These are phyloP conservation scores for Coelastrella sp. DNA, from an alignment of 139 green algal genomes.

Conservation along the genomic window DNA sequence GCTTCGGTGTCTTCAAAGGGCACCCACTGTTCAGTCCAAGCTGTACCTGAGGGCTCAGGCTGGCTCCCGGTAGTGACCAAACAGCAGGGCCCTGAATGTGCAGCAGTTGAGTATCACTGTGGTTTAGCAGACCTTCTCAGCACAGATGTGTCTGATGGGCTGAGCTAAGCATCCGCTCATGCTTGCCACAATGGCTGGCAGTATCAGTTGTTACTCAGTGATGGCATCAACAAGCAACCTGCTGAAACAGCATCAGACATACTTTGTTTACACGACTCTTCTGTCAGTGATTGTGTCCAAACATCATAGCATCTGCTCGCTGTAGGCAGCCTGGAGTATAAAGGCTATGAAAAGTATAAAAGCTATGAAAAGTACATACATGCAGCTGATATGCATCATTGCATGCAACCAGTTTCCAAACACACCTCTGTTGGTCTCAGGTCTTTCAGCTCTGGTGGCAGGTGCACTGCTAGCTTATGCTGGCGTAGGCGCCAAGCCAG, in stretches of 20 bases:
- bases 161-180: neutral
- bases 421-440: neutral
- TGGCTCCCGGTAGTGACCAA: neutral
- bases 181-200: too few relatives aligned
- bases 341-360: neutral
- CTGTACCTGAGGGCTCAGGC: neutral
- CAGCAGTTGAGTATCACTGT: neutral
- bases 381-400: neutral
- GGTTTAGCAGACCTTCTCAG: neutral
- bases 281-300: too few relatives aligned
- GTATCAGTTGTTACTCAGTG: too few relatives aligned
- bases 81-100: neutral
- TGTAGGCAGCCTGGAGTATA: too few relatives aligned
- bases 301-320: too few relatives aligned
- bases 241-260: too few relatives aligned
- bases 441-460: slow-evolving; percentile 22
- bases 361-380: neutral
- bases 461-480: neutral
- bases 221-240: too few relatives aligned
- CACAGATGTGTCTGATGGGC: neutral
- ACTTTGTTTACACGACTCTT: too few relatives aligned
- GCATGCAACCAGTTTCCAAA: neutral
- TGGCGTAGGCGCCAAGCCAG: slow-evolving; percentile 15
- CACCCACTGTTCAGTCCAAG: neutral
- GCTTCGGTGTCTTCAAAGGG: neutral